Conservation (phyloP, 352 stramenopile genomes). For the Phytophthora fragariae region DNA sequence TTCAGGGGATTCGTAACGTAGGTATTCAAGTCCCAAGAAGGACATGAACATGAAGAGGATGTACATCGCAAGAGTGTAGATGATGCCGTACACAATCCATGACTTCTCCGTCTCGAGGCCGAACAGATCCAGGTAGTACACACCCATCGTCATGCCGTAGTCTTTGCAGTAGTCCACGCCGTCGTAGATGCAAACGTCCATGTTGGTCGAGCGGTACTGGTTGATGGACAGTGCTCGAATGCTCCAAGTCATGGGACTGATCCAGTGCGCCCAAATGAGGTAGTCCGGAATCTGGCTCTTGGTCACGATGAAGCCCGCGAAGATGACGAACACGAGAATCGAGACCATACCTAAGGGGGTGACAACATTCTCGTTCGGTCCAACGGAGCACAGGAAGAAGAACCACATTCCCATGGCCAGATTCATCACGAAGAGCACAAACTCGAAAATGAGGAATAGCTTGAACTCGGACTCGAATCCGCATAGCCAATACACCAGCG, state of each 20-base stretch:
- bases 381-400: constrained; percentile 48
- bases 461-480: constrained; percentile 49
- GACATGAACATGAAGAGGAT: constrained; percentile 45
- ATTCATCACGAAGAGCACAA: constrained; percentile 54
- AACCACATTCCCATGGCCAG: constrained; percentile 60
- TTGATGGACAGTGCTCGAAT: constrained; percentile 52
- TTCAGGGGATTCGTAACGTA: constrained; percentile 32
- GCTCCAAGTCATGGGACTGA: constrained; percentile 63
- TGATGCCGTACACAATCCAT: constrained; percentile 52
- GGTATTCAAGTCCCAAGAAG: constrained; percentile 38
- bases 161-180: constrained; percentile 44
- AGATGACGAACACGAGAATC: constrained; percentile 59
- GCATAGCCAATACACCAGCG: constrained; percentile 84
- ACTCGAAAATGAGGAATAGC: constrained; percentile 50
- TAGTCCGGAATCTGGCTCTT: constrained; percentile 55
- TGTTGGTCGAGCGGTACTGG: constrained; percentile 44
- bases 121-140: constrained; percentile 50
- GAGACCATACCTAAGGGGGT: constrained; percentile 48
- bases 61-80: constrained; percentile 47
- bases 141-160: constrained; percentile 32
- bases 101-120: constrained; percentile 46
- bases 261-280: constrained; percentile 63
- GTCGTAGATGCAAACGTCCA: constrained; percentile 43
- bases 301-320: constrained; percentile 58
- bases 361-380: constrained; percentile 41